A percentile compares a stretch with the other conserved stretches of the same genome.
phyloP scores from a whole-genome alignment of 1,284 basidiomycete species.

The Pisolithus thermaeus region DNA sequence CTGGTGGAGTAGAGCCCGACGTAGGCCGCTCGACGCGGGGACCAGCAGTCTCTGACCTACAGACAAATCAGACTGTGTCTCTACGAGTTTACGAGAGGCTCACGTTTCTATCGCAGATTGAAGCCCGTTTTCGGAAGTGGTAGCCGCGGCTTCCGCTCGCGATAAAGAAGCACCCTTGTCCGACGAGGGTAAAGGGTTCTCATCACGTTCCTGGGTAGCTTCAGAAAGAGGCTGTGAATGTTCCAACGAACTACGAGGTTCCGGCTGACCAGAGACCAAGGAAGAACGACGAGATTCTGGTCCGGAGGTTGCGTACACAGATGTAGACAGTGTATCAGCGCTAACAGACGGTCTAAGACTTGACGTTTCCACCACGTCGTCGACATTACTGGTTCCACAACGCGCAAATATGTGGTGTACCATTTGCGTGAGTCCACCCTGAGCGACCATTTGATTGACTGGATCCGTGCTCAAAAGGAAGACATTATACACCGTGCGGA shows the following conservation, averaged over 20 bases:
- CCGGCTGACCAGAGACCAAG: conserved; percentile 4
- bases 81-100: conserved; percentile 7
- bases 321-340: conserved; percentile 19
- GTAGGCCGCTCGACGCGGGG: conserved; percentile 7
- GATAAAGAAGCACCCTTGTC: conserved; percentile 4
- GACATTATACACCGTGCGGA: conserved; percentile 95
- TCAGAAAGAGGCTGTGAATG: not conserved
- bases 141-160: not conserved
- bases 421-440: conserved; percentile 95
- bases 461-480: conserved; percentile 86
- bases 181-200: not conserved
- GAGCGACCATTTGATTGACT: conserved; percentile 93
- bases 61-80: no score
- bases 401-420: conserved; percentile 92
- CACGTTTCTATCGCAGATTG: conserved; percentile 17
- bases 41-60: conserved; percentile 2
- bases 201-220: conserved; percentile 3
- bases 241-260: conserved; percentile 1
- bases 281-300: conserved; percentile 12
- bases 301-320: conserved; percentile 2
- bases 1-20: conserved; percentile 6
- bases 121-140: conserved; percentile 6
- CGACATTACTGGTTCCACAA: conserved; percentile 42
- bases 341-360: conserved; percentile 17
- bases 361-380: conserved; percentile 21